Conservation (phyloP, 331 rosid species). For the Prunus yedoensis region DNA sequence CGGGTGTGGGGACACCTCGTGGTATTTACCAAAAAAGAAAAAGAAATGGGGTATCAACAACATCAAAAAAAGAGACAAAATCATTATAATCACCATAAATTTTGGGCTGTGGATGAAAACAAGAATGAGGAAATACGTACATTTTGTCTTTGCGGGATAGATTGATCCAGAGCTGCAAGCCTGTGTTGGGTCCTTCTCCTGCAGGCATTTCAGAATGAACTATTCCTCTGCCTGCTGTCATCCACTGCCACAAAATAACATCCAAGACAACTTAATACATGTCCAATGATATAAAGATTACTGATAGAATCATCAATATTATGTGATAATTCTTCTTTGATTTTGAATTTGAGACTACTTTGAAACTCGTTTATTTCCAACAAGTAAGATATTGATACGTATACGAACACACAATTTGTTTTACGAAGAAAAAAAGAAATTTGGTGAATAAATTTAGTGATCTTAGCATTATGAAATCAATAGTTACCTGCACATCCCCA, state of each 20-base stretch:
- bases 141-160: slow-evolving; percentile 71
- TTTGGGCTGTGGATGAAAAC: background rate
- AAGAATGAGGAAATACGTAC: slow-evolving; percentile 30
- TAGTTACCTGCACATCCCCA: slow-evolving; percentile 86
- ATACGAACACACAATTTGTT: background rate
- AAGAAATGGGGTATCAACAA: background rate
- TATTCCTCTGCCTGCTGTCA: slow-evolving; percentile 98
- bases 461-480: background rate
- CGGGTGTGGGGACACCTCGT: too few species aligned
- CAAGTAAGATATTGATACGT: background rate
- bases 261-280: background rate
- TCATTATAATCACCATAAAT: too few species aligned
- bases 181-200: slow-evolving; percentile 72
- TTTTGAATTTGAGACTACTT: background rate
- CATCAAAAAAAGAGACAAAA: too few species aligned
- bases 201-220: slow-evolving; percentile 98
- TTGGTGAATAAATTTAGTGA: background rate
- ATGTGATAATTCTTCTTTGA: background rate
- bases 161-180: slow-evolving; percentile 94
- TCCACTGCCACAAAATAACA: slow-evolving; percentile 59
- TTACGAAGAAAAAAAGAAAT: background rate
- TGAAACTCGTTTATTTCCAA: too few species aligned
- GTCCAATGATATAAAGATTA: background rate
- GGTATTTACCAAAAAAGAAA: too few species aligned
- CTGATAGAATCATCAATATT: background rate